Evolutionary conservation across 768 basidiomycete genomes (phyloP).

Genomic region (Boletus insuetus): DNA sequence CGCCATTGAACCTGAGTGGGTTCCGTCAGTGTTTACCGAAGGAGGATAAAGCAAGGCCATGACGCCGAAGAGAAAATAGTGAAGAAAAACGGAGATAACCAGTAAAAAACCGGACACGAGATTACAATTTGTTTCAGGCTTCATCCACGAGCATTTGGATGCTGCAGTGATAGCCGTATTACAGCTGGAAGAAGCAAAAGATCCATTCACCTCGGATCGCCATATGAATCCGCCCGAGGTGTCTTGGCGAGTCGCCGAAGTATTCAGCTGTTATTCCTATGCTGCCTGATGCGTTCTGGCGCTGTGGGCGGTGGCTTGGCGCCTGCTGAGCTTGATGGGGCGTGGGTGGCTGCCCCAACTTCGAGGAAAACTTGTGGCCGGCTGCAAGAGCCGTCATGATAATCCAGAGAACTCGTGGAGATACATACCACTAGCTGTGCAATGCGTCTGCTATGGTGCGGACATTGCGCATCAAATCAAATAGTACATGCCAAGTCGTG

Average conservation of each 20-base stretch:
- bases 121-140: not conserved
- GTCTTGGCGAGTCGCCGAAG: not conserved
- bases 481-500: conserved; percentile 3
- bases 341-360: conserved; percentile 4
- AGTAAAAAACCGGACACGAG: conserved; percentile 3
- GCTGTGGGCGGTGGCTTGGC: conserved; percentile 2
- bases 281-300: not conserved
- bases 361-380: conserved; percentile 27
- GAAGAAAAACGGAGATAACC: conserved; percentile 7
- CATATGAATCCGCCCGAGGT: not conserved
- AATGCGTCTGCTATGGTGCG: conserved; percentile 24
- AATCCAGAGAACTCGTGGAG: conserved; percentile 19
- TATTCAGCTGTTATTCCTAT: not conserved
- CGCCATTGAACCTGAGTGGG: conserved; percentile 15
- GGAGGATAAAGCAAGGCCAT: conserved; percentile 24
- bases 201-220: conserved; percentile 5
- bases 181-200: not conserved
- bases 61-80: conserved; percentile 1
- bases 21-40: conserved; percentile 16
- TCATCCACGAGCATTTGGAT: conserved; percentile 3
- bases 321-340: conserved; percentile 5
- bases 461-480: conserved; percentile 24
- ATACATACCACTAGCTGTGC: conserved; percentile 3
- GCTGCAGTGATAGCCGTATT: not conserved
- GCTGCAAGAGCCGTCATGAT: conserved; percentile 14